Base-by-base conservation (phyloP, 306 rosid species). In the Aeschynomene evenia region DNA sequence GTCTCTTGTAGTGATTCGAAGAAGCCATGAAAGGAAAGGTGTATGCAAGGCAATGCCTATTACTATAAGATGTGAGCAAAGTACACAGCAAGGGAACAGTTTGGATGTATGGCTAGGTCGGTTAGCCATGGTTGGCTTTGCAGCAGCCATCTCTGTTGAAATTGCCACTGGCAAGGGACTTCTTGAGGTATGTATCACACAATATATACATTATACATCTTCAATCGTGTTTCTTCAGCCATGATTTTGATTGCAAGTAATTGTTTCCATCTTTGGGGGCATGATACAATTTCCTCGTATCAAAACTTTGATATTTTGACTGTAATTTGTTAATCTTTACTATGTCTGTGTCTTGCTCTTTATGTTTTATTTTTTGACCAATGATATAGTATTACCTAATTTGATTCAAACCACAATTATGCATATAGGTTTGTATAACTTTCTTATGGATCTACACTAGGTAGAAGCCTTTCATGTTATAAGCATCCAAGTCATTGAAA, bases 61-160 rank as follows among this genome's bases (percentile, higher is more conserved):
- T 61, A 77, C 96, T 4, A 66, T 91, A 78, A 85, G 88, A 75
- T 79, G 97, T 66, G 96, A 89, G 78, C 97, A 91, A 79, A 78
- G 80, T 37, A 59, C 86, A n/a, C 74, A 80, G 74, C 83, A 71
- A 40, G 87, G 86, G 12, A 82, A 53, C 49, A 59, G 85, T 76
- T 62, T 91, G 86, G 97, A 94, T 72, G 87, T 90, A 31, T 91
- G 96, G 97, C 84, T 91, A 3, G 95, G 97, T 55, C 84, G 98
- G 73, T n/a, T 75, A 7, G 97, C 95, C 56, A 94, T 94, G 98
- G 74, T 94, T 67, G 95, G 98, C 45, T 94, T 94, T 81, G 87
- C 97, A 14, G 77, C 52, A 7, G 98, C 96, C 64, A 72, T 90
- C 23, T 67, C 75, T 58, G 90, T 90, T 54, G 98, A 93, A 90